Percentiles rank a stretch among this genome's conserved stretches.
Conservation (phyloP, 1,139 yeast species). For the Yamadazyma atlantica region DNA sequence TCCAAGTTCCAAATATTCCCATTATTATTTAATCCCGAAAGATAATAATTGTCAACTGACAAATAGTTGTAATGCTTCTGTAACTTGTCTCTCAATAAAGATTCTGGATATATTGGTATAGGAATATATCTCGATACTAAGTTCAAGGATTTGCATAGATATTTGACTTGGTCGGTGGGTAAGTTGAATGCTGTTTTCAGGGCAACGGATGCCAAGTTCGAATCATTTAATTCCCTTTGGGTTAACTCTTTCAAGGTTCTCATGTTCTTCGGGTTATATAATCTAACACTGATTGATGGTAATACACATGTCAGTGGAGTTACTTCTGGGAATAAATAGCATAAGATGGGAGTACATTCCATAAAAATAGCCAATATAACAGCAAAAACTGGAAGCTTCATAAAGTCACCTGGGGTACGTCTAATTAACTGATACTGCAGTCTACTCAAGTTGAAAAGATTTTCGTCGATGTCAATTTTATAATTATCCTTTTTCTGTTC, state of each 20-base stretch:
- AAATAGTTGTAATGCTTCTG: slow-evolving; percentile 44
- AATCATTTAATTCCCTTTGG: slow-evolving; percentile 6
- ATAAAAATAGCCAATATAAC: slow-evolving; percentile 55
- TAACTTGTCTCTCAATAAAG: slow-evolving; percentile 36
- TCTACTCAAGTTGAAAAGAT: slow-evolving; percentile 46
- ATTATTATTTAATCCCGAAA: slow-evolving; percentile 37
- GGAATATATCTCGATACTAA: slow-evolving; percentile 45
- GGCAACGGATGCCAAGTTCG: slow-evolving; percentile 21
- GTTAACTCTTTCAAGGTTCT: slow-evolving; percentile 9
- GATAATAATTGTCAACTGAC: slow-evolving; percentile 50
- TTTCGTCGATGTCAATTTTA: slow-evolving; percentile 6
- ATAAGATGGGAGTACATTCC: slow-evolving; percentile 63
- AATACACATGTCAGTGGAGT: slow-evolving; percentile 71
- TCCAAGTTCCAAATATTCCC: slow-evolving; percentile 51
- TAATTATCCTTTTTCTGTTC: slow-evolving; percentile 4
- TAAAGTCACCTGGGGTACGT: slow-evolving; percentile 58
- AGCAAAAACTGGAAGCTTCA: slow-evolving; percentile 64
- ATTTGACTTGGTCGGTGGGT: slow-evolving; percentile 32
- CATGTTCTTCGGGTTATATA: slow-evolving; percentile 26
- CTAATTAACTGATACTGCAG: slow-evolving; percentile 52
- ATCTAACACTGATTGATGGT: slow-evolving; percentile 47
- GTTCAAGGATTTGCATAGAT: slow-evolving; percentile 34
- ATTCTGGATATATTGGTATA: slow-evolving; percentile 32
- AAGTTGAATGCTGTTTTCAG: slow-evolving; percentile 46
- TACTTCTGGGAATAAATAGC: slow-evolving; percentile 58